Conservation (phyloP, 371 early-diverging fungal genomes). For the Quaeritorhiza haematococci region DNA sequence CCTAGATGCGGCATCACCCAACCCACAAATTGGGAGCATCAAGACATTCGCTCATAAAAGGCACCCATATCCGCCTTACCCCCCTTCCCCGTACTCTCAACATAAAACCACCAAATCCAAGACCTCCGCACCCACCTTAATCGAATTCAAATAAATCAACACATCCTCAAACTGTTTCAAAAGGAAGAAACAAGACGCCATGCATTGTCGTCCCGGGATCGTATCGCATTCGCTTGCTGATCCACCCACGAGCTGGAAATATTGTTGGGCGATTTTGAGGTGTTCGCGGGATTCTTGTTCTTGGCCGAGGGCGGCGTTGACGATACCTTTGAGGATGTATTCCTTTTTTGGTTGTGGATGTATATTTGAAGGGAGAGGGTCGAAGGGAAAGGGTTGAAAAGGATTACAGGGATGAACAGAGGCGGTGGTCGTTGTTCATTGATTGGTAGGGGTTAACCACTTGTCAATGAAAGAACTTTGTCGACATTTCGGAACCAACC, state of each 20-base stretch:
- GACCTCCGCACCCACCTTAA: slow-evolving; percentile 35
- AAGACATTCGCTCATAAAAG: background rate
- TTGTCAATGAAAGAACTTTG: background rate
- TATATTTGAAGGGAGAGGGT: background rate
- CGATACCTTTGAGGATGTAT: slow-evolving; percentile 53
- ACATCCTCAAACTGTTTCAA: slow-evolving; percentile 53
- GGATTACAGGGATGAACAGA: no score
- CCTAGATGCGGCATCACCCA: slow-evolving; percentile 17
- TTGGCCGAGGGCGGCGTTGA: slow-evolving; percentile 46
- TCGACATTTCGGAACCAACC: slow-evolving; percentile 7
- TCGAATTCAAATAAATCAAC: slow-evolving; percentile 48
- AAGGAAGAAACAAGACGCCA: slow-evolving; percentile 53
- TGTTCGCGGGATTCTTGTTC: slow-evolving; percentile 50
- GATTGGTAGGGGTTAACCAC: background rate
- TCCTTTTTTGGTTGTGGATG: slow-evolving; percentile 19
- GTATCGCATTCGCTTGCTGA: slow-evolving; percentile 54
- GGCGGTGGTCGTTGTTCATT: background rate
- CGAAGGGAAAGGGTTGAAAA: no score
- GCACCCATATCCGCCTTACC: background rate
- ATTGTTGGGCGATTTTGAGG: slow-evolving; percentile 53
- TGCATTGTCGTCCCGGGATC: slow-evolving; percentile 53
- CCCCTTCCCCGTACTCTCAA: background rate
- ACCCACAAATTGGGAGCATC: background rate
- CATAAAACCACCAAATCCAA: background rate
- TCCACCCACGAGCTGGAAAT: slow-evolving; percentile 52